phyloP scores from a whole-genome alignment of 1,284 basidiomycete genomes.

The Trichosporon ovoides region DNA sequence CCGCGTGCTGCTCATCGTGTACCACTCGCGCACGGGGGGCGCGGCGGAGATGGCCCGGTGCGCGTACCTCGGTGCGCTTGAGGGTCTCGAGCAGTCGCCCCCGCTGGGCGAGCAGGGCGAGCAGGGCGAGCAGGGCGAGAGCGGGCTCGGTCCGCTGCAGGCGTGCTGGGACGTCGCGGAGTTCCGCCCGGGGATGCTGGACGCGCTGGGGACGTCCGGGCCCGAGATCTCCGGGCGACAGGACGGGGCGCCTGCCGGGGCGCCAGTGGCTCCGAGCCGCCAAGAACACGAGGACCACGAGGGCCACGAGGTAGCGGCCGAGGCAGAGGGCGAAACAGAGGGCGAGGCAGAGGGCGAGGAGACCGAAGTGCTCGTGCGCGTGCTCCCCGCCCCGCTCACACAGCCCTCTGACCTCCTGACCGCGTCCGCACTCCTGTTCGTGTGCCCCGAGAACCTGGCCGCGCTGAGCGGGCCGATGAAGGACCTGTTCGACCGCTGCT shows the following conservation, averaged over 20 bases:
- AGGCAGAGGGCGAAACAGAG: too few relatives aligned
- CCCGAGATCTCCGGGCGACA: too few relatives aligned
- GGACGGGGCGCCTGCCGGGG: too few relatives aligned
- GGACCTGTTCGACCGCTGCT: conserved; percentile 18
- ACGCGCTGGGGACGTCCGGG: too few relatives aligned
- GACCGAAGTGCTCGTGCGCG: neutral
- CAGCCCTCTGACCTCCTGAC: conserved; percentile 15
- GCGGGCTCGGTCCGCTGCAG: neutral
- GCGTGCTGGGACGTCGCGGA: neutral
- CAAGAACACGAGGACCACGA: too few relatives aligned
- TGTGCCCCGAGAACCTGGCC: conserved; percentile 21
- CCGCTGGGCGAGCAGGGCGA: too few relatives aligned
- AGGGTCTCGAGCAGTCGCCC: conserved; percentile 5
- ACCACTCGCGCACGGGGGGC: conserved; percentile 19
- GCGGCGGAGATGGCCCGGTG: conserved; percentile 16
- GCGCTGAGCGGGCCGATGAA: conserved; percentile 17
- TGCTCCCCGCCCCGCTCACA: conserved; percentile 9
- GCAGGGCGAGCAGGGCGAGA: too few relatives aligned
- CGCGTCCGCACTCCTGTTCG: conserved; percentile 15
- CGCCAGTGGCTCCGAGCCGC: too few relatives aligned
- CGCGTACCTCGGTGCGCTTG: conserved; percentile 13
- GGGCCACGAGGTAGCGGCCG: too few relatives aligned
- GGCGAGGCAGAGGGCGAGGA: neutral
- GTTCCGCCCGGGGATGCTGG: too few relatives aligned
- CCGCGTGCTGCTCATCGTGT: conserved; percentile 23